Evolutionary conservation across 345 rosid genomes (phyloP), one percentile per base, ranked within the genome.

Genomic region (Eucalyptus polybractea): DNA sequence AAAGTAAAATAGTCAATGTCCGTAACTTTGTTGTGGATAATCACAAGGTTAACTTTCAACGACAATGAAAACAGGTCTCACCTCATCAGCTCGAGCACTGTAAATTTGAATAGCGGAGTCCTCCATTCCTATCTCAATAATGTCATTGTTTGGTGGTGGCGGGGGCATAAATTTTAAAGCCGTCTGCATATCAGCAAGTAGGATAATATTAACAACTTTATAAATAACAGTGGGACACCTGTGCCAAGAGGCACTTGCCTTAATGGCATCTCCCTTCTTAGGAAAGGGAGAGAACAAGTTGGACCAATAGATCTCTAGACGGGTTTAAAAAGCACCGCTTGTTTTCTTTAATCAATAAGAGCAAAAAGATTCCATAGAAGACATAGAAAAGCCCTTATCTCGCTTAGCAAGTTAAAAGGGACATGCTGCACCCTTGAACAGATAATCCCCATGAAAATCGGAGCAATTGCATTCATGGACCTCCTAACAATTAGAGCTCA

Each of bases 321-420:
- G 80, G 42, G 12, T 0, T 1, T 0, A n/a, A 67, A 31, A 67
- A 8, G 80, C 10, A 7, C 76, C 0, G 7, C 22, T 16, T 31
- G 5, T 14, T 67, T 67, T 31, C 11, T 31, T 67, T 67, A 31
- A 31, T 13, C 12, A 16, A 21, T 4, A 4, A 58, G 65, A 58
- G 65, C 7, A 58, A 58, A 58, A 7, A 7, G 76, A 65, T 29
- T 65, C 40, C 21, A 13, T n/a, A 0, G 10, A 31, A 67, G 22
- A 49, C 13, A 67, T 3, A 31, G 80, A 31, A 16, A n/a, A 67
- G 40, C 37, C 40, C 40, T 67, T 67, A 0, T 7, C 76, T 15
- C 40, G 1, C 40, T 67, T 67, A 31, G 40, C 80, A 15, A 67
- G 42, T 7, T 31, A 67, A 67, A 31, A 31, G 9, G 2, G 13